Evolutionary conservation across 2,329 filamentous ascomycete species (phyloP).

Genomic region (Cercospora sp.): DNA sequence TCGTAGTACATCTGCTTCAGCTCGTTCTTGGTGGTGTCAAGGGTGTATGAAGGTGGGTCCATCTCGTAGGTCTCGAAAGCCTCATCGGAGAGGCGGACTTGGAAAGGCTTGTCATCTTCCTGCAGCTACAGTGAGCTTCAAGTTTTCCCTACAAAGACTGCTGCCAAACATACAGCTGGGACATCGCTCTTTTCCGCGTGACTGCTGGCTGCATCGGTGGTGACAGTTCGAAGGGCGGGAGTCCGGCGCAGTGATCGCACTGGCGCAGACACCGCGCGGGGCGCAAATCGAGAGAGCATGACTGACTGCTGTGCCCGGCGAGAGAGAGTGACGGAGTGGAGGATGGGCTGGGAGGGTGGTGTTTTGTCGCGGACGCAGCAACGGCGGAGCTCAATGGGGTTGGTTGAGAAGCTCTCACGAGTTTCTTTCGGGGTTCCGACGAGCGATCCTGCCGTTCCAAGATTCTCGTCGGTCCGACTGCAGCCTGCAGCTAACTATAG

Average conservation of each 20-base stretch:
- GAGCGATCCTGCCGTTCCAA: background rate
- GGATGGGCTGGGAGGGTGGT: slow-evolving; percentile 7
- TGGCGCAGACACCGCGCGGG: slow-evolving; percentile 39
- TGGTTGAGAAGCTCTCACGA: slow-evolving; percentile 8
- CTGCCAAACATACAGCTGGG: slow-evolving; percentile 57
- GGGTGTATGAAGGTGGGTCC: slow-evolving; percentile 89
- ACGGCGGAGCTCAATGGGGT: slow-evolving; percentile 12
- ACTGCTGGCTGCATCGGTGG: slow-evolving; percentile 89
- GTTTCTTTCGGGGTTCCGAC: slow-evolving; percentile 3
- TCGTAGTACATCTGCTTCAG: slow-evolving; percentile 99
- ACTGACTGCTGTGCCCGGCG: slow-evolving; percentile 15
- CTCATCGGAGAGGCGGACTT: slow-evolving; percentile 91
- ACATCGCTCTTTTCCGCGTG: slow-evolving; percentile 78
- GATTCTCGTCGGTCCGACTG: slow-evolving; percentile 6
- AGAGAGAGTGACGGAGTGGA: slow-evolving; percentile 5
- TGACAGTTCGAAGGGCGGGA: slow-evolving; percentile 69
- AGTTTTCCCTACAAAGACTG: background rate
- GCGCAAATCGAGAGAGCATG: slow-evolving; percentile 42
- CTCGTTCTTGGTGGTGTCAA: slow-evolving; percentile 95
- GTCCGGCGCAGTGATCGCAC: slow-evolving; percentile 35
- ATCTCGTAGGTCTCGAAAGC: slow-evolving; percentile 99
- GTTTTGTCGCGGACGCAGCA: background rate
- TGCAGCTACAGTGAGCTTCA: slow-evolving; percentile 43
- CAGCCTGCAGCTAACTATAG: slow-evolving; percentile 2
- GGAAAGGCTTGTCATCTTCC: slow-evolving; percentile 93